A percentile compares a stretch with the other conserved stretches of the same genome.
Conservation (phyloP, 352 stramenopile species). For the Pythium oligandrum region DNA sequence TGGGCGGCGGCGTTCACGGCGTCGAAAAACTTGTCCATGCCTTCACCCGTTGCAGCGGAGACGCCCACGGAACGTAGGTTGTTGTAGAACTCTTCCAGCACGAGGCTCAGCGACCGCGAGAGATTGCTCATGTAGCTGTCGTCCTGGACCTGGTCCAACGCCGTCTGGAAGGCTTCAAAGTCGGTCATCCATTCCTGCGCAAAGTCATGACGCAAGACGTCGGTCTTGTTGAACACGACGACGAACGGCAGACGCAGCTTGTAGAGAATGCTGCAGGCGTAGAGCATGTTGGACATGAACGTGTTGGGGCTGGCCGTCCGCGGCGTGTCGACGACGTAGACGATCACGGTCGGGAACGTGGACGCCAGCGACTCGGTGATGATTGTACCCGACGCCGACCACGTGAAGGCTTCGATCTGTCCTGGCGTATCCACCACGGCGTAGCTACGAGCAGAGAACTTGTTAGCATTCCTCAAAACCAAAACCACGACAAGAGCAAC, state of each 20-base stretch:
- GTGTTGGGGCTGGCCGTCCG: constrained; percentile 95
- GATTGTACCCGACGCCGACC: constrained; percentile 97
- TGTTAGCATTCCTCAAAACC: constrained; percentile 2
- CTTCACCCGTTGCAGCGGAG: constrained; percentile 93
- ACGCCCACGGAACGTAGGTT: constrained; percentile 92
- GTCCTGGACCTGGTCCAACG: constrained; percentile 88
- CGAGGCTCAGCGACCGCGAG: constrained; percentile 87
- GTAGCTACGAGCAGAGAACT: constrained; percentile 52
- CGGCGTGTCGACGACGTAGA: constrained; percentile 98
- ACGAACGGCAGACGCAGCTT: constrained; percentile 97
- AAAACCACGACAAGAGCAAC: constrained; percentile 73
- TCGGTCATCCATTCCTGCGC: constrained; percentile 98
- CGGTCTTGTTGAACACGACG: constrained; percentile 98
- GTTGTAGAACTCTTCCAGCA: constrained; percentile 92
- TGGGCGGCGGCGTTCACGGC: constrained; percentile 83
- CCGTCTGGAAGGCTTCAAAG: constrained; percentile 97
- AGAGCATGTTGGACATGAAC: constrained; percentile 99
- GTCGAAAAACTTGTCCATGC: constrained; percentile 93
- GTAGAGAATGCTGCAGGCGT: constrained; percentile 99
- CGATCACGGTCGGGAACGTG: constrained; percentile 95
- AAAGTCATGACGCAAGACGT: constrained; percentile 94
- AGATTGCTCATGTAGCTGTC: constrained; percentile 92
- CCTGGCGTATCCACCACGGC: constrained; percentile 98
- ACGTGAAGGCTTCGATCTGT: constrained; percentile 99
- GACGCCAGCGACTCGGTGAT: constrained; percentile 96